Evolutionary conservation across 2,329 filamentous ascomycete genomes (phyloP), one percentile per base, ranked within the genome.

Genomic region (Aspergillus clavatus): DNA sequence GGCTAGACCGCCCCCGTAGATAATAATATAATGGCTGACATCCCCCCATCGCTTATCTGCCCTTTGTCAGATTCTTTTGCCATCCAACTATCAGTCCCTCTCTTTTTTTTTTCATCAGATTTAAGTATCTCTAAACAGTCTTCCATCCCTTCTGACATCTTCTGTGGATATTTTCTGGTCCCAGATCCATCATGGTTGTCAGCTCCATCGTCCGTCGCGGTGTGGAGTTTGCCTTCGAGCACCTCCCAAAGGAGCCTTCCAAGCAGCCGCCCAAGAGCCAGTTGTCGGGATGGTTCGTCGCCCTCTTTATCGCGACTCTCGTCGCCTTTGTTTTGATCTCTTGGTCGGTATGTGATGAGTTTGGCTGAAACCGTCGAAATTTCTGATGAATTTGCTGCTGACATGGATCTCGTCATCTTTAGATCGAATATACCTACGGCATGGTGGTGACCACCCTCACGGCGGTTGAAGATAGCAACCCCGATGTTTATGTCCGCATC

Each of bases 391-490:
- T 16, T 22, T 11, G 7, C n/a, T 16, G n/a, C 19, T 47, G 21
- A 38, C 22, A 6, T 29, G 14, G 7, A 18, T 23, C 11, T 42
- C 14, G n/a, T n/a, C n/a, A n/a, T n/a, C 10, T 49, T 12, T 45
- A 74, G 72, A 56, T 75, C 38, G 61, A 69, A 41, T 86, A 86
- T 67, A 81, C 78, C 36, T 77, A 82, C 53, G 76, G 76, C 45
- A 66, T 75, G 45, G 71, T 87, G 43, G 69, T 86, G 36, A 74
- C 78, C 1, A 80, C 79, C 5, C 74, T 87, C 33, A 74, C 81
- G 50, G 80, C 82, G 68, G 73, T 87, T 56, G 83, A 87, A 64
- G 77, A 77, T 38, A 74, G 78, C 28, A 70, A 75, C 52, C 74
- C 75, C 21, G 74, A 74, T 41, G 74, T 77, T 52, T 68, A 74